Conservation (phyloP, 495 filamentous ascomycete genomes). For the Lophiostoma macrostomum region DNA sequence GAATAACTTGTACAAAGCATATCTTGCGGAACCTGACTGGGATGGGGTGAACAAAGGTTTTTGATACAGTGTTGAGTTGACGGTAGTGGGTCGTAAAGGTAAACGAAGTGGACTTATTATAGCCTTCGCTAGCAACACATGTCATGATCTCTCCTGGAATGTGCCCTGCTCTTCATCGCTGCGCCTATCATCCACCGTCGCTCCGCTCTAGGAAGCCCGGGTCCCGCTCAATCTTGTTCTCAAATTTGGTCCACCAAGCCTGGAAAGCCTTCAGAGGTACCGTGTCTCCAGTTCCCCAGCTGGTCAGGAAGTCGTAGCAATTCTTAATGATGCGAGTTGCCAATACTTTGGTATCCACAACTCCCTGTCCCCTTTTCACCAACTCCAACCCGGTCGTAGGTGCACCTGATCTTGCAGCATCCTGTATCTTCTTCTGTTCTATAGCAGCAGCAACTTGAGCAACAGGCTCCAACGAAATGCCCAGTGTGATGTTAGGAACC, state of each 20-base stretch:
- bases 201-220: slow-evolving; percentile 86
- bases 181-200: slow-evolving; percentile 49
- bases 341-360: slow-evolving; percentile 64
- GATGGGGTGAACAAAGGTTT: slow-evolving; percentile 47
- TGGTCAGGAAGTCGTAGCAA: slow-evolving; percentile 94
- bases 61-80: too few relatives aligned
- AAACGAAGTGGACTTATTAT: too few relatives aligned
- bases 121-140: too few relatives aligned
- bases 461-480: slow-evolving; percentile 77
- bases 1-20: slow-evolving; percentile 31
- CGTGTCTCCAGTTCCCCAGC: slow-evolving; percentile 78
- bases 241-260: slow-evolving; percentile 98
- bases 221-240: slow-evolving; percentile 79
- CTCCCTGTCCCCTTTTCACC: slow-evolving; percentile 21
- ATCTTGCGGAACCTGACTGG: slow-evolving; percentile 35
- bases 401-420: slow-evolving; percentile 29
- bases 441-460: slow-evolving; percentile 68
- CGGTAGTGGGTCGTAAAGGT: too few relatives aligned
- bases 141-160: too few relatives aligned
- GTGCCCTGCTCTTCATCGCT: background rate
- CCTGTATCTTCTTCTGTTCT: slow-evolving; percentile 51
- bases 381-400: slow-evolving; percentile 36
- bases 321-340: slow-evolving; percentile 93
- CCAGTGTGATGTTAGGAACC: slow-evolving; percentile 59
- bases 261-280: slow-evolving; percentile 87